Evolutionary conservation across 345 rosid genomes (phyloP), one percentile per base, ranked within the genome.

Genomic region (Populus deltoides): DNA sequence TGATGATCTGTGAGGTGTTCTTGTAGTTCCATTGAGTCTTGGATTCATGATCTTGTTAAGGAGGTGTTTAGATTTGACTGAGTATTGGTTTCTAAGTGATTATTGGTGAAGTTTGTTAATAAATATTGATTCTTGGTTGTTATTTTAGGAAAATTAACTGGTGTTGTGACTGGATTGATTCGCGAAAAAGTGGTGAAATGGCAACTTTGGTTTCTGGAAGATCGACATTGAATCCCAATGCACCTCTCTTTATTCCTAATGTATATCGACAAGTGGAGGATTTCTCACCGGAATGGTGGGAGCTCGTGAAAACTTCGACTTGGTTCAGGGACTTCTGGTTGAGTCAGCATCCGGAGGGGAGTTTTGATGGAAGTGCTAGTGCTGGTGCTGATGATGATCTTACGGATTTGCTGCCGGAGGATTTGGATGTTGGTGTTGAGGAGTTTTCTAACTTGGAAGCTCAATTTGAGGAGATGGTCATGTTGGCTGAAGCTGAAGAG

Each of bases 201-300:
- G 85, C 90, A n/a, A 59, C 65, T 36, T 38, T 80, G 69, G 80
- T 81, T 33, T 74, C 77, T 33, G 86, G 82, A 68, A 77, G 79
- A 72, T 83, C 87, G 36, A 68, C 76, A 35, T 75, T 85, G 83
- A 86, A 87, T 72, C 90, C 90, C 1, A 77, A 85, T 69, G 88
- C 90, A 25, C 86, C 90, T 66, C 12, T 79, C 35, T 87, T 83
- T 62, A 38, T 87, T 16, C 88, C 90, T 8, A 81, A 83, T 9
- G 82, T 77, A 38, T 82, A 78, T 67, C 81, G 81, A 29, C 80
- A 78, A 66, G 87, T 87, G 81, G 90, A 87, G 83, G 90, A 87
- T 74, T 87, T 87, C 77, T 87, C 90, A 8, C 83, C 88, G 31
- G 86, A 83, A 61, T 87, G 89, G 89, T 87, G 89, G 90, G 82